Conservation (phyloP, 306 rosid genomes). For the Corylus americana region DNA sequence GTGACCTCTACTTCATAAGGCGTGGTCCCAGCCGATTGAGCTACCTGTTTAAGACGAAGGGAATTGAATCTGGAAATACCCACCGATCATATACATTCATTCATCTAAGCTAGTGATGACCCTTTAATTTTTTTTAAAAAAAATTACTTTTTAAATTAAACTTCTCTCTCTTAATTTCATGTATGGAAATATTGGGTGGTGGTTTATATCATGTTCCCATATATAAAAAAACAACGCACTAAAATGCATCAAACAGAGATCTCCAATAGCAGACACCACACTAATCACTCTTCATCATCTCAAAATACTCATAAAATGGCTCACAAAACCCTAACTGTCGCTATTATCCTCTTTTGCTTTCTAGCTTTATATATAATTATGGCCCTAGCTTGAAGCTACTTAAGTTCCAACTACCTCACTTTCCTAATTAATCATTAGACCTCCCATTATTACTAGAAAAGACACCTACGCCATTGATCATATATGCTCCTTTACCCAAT, state of each 20-base stretch:
- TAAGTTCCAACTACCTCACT: constrained; percentile 30
- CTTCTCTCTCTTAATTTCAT: background rate
- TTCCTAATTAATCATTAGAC: constrained; percentile 37
- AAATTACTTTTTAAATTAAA: background rate
- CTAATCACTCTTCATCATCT: constrained; percentile 13
- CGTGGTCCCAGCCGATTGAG: too few relatives aligned
- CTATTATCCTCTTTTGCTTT: constrained; percentile 12
- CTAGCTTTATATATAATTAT: background rate
- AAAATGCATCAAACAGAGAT: constrained; percentile 27
- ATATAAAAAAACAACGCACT: background rate
- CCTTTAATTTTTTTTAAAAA: too few relatives aligned
- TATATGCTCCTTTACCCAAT: constrained; percentile 17
- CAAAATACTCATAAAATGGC: constrained; percentile 36
- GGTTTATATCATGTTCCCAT: background rate
- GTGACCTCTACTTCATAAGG: too few relatives aligned
- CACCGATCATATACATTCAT: too few relatives aligned
- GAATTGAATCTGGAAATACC: too few relatives aligned
- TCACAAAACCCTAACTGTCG: constrained; percentile 34
- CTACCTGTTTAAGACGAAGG: too few relatives aligned
- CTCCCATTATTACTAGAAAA: constrained; percentile 39
- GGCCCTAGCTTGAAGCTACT: constrained; percentile 16
- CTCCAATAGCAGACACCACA: constrained; percentile 16
- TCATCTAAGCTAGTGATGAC: too few relatives aligned
- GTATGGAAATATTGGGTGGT: background rate
- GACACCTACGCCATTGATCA: constrained; percentile 25